Base-by-base conservation (phyloP, 345 rosid genomes). In the Acer negundo region DNA sequence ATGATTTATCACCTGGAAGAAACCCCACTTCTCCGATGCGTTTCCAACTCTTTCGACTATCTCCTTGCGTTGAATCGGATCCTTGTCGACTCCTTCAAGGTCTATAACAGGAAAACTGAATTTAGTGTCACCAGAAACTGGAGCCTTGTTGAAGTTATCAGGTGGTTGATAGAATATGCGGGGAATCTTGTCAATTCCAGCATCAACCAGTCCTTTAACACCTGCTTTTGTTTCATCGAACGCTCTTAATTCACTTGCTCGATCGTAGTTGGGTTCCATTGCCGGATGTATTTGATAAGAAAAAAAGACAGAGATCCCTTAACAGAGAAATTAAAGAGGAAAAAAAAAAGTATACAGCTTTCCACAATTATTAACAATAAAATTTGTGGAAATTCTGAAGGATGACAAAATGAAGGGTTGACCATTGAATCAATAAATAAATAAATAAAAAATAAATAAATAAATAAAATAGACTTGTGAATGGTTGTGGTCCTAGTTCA, bases 1-100 rank as follows among this genome's bases (percentile, higher is more conserved):
- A 35, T 78, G 80, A 22, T 78, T 78, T 10, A 71, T 53, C 24
- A 78, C 56, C 53, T 78, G 76, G 63, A 78, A 78, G 35, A 78
- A 78, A 22, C 80, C 80, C 76, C 15, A 20, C 6, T 23, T 64
- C 73, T 26, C 56, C 31, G 55, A 31, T 23, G 59, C 63, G 17
- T 65, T 68, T 62, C 55, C 1, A 22, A 68, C 38, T 8, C 70
- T 49, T 15, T 73, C 67, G 24, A 70, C 68, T 22, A 78, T 53
- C 76, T 65, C 72, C 59, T 69, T 77, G 46, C 69, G 69, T 16
- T 46, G 65, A 64, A 0, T 46, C 42, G 74, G 58, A 58, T 77
- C 76, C 23, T 64, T 58, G 1, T 47, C 15, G 28, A 58, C 46
- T 35, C 75, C n/a, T 35, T 74, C 23, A 12, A 75, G 46, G 28